Evolutionary conservation across 78 protist species (phyloP), one percentile per base, ranked within the genome.

Genomic region (Blattamonas nauphoetae): DNA sequence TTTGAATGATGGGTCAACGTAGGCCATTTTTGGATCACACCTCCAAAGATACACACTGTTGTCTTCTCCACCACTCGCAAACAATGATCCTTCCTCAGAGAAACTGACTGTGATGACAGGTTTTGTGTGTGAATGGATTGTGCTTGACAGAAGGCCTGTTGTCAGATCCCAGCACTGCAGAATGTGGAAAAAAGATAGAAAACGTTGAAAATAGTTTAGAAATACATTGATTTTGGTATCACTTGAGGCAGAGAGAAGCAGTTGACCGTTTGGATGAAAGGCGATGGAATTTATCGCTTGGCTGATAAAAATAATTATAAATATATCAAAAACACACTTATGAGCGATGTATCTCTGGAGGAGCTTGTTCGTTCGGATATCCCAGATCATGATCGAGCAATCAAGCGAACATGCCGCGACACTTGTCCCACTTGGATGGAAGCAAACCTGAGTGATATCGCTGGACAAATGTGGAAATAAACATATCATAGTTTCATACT

Each of bases 341-440:
- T 43, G 5, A 42, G 4, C 44, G 36, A 29, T 1, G 77, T 45
- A 85, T 35, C 3, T 6, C 4, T 41, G 46, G n/a, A 92, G 85
- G 63, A 94, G 91, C 83, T 82, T 42, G n/a, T 88, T 11, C 82
- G 86, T 88, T 34, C 97, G 89, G 3, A 91, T 21, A 45, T 95
- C 97, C 95, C 95, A 94, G 38, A 95, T 34, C 86, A 91, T 87
- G 90, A 93, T 86, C 5, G 90, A 85, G 46, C n/a, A 77, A 64
- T 90, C 93, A 3, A 87, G 38, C 11, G 85, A 5, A 82, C 92
- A 71, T 4, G 95, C 83, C 83, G 95, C 96, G 1, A 95, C 85
- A 46, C 95, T 89, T 5, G 91, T 88, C 44, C 95, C 95, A 44
- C 90, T 91, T 0, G 97, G 97, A 32, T 90, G 93, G 85, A 95